phyloP scores from a whole-genome alignment of 352 stramenopile species.

The Pythium aquatile region DNA sequence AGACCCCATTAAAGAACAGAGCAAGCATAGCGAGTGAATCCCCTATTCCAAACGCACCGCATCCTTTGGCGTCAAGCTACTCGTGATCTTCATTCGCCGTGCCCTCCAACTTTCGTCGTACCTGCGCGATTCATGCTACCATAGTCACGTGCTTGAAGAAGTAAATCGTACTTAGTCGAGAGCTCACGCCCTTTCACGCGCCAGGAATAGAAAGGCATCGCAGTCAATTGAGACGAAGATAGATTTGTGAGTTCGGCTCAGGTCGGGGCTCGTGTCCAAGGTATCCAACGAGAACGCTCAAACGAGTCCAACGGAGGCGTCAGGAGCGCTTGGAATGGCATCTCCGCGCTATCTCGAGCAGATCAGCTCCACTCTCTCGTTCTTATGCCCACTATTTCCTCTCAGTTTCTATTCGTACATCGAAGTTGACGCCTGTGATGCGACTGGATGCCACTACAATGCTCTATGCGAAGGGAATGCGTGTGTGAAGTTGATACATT shows the following conservation, averaged over 20 bases:
- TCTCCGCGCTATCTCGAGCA: not conserved
- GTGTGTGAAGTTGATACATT: not conserved
- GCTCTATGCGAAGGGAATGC: not conserved
- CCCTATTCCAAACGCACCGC: slow-evolving; percentile 23
- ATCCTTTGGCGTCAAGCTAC: slow-evolving; percentile 37
- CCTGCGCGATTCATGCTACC: not conserved
- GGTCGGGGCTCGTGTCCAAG: not conserved
- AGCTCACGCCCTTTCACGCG: not conserved
- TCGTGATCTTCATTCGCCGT: slow-evolving; percentile 7
- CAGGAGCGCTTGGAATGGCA: not conserved
- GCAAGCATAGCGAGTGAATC: not conserved
- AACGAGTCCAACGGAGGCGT: not conserved
- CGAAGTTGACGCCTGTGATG: not conserved
- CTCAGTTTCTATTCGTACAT: not conserved
- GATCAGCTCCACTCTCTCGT: not conserved
- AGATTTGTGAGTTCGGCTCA: not conserved
- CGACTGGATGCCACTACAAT: not conserved
- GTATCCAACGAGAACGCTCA: not conserved
- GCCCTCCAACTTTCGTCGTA: not conserved
- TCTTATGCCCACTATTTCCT: not conserved
- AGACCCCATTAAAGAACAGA: not conserved
- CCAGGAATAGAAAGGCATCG: slow-evolving; percentile 10
- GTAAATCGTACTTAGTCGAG: slow-evolving; percentile 2
- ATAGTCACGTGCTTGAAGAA: too few relatives aligned
- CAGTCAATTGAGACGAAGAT: not conserved